Conservation (phyloP, 129 eudicot species). For the Heracleum sosnowskyi region DNA sequence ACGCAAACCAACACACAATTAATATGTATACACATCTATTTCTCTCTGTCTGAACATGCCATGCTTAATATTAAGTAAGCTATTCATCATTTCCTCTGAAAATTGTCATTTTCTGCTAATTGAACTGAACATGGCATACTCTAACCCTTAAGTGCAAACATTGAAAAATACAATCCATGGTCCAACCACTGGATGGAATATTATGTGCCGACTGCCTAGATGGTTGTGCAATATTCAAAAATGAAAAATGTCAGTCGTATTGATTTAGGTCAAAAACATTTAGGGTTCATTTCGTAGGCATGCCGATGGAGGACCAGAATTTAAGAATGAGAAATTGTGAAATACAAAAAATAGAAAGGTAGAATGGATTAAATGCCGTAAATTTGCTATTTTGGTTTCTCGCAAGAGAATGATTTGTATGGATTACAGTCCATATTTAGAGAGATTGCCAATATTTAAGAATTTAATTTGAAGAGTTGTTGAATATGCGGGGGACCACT, state of each 20-base stretch:
- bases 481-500: background rate
- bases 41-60: background rate
- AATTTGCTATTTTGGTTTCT: background rate
- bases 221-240: too few species aligned
- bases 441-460: background rate
- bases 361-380: background rate
- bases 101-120: background rate
- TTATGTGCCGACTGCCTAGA: too few species aligned
- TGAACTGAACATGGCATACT: background rate
- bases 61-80: background rate
- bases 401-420: background rate
- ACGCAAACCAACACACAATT: background rate
- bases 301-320: background rate
- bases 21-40: background rate
- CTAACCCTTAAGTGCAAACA: background rate
- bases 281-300: background rate
- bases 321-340: background rate
- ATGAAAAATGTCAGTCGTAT: too few species aligned
- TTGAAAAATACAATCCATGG: background rate
- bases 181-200: background rate
- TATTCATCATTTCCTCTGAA: background rate
- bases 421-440: background rate
- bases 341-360: background rate
- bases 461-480: background rate
- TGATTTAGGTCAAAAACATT: background rate